Percentiles rank a stretch among this genome's conserved stretches.
phyloP scores from a whole-genome alignment of 495 filamentous ascomycete genomes.

The Penicillium salamii region DNA sequence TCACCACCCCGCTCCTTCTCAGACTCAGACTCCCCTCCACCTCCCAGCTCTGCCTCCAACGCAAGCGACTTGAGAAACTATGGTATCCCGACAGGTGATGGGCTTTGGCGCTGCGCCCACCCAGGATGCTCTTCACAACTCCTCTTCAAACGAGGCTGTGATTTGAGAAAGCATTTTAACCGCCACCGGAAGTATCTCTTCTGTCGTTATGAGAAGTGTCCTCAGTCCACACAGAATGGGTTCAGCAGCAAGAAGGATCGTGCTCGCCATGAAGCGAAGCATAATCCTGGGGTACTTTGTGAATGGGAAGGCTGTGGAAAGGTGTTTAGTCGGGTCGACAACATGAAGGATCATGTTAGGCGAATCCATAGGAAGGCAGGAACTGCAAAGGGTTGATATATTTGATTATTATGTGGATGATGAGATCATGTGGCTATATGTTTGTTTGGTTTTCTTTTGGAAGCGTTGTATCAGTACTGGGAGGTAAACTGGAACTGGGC shows the following conservation, averaged over 20 bases:
- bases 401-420: neutral
- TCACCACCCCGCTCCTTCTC: constrained; percentile 19
- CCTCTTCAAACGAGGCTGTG: constrained; percentile 57
- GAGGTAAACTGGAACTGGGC: neutral
- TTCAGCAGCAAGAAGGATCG: constrained; percentile 66
- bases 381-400: neutral
- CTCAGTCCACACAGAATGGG: constrained; percentile 52
- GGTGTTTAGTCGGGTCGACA: constrained; percentile 62
- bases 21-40: constrained; percentile 8
- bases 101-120: constrained; percentile 55
- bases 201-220: constrained; percentile 60
- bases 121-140: constrained; percentile 56
- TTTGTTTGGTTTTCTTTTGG: neutral
- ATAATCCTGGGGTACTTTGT: constrained; percentile 58
- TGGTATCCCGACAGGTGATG: constrained; percentile 29
- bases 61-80: constrained; percentile 30
- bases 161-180: constrained; percentile 64
- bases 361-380: constrained; percentile 37
- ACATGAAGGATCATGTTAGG: constrained; percentile 60
- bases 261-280: constrained; percentile 59
- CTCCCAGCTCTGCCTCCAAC: constrained; percentile 12
- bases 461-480: neutral
- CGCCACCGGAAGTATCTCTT: constrained; percentile 61
- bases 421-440: neutral
- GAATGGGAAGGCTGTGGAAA: constrained; percentile 57